Evolutionary conservation across 2,329 filamentous ascomycete species (phyloP).

Genomic region (Scleromitrula shiraiana): DNA sequence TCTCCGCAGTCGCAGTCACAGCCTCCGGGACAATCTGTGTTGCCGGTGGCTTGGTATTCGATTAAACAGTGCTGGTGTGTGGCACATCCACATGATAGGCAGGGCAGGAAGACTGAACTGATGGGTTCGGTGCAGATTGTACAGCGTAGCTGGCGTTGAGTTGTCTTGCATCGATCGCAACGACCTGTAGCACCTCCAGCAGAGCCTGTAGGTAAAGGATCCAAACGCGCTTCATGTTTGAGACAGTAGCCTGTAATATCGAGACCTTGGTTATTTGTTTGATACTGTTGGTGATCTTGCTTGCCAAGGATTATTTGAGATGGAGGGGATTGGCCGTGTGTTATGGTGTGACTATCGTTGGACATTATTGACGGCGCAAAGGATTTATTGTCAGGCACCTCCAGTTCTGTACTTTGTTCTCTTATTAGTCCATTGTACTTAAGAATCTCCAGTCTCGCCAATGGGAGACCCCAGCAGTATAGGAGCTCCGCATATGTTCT

Average conservation of each 20-base stretch:
- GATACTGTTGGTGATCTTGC: conserved; percentile 43
- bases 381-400: conserved; percentile 24
- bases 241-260: conserved; percentile 57
- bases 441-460: conserved; percentile 57
- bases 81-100: conserved; percentile 55
- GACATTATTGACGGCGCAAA: conserved; percentile 24
- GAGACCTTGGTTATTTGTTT: conserved; percentile 43
- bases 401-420: conserved; percentile 33
- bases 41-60: conserved; percentile 29
- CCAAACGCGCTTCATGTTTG: conserved; percentile 53
- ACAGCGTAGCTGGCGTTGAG: conserved; percentile 51
- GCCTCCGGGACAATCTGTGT: conserved; percentile 51
- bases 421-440: conserved; percentile 61
- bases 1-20: conserved; percentile 56
- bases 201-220: conserved; percentile 40
- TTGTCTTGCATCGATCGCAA: conserved; percentile 42
- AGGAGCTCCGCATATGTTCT: conserved; percentile 61
- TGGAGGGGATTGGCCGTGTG: conserved; percentile 24
- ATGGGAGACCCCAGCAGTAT: conserved; percentile 56
- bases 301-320: conserved; percentile 50
- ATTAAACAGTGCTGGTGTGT: conserved; percentile 46
- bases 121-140: conserved; percentile 56
- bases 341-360: conserved; percentile 20
- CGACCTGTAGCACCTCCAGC: conserved; percentile 39
- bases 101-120: conserved; percentile 51